Conservation (phyloP, 2,329 filamentous ascomycete genomes). For the Aspergillus latus region DNA sequence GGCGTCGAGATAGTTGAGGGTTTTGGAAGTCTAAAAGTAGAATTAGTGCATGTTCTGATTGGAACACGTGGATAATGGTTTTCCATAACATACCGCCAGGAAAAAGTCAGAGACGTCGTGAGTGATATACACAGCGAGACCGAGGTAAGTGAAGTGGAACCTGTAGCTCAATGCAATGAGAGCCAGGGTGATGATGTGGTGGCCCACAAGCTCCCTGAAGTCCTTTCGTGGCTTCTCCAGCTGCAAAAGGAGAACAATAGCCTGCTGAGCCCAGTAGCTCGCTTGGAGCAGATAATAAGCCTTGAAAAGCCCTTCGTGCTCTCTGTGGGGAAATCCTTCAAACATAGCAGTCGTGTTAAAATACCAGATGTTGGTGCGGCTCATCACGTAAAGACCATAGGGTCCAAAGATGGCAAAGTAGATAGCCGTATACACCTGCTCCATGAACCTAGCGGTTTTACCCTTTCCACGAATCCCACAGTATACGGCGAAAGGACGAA, state of each 20-base stretch:
- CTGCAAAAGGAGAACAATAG: conserved; percentile 79
- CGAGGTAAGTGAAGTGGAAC: conserved; percentile 97
- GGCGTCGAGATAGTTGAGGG: conserved; percentile 84
- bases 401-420: conserved; percentile 85
- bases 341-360: conserved; percentile 93
- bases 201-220: conserved; percentile 87
- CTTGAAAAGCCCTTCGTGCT: conserved; percentile 80
- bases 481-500: conserved; percentile 71
- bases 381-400: conserved; percentile 87
- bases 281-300: conserved; percentile 95
- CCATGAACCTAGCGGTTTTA: conserved; percentile 92
- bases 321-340: conserved; percentile 78
- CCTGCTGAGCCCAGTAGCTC: conserved; percentile 94
- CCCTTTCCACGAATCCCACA: conserved; percentile 68
- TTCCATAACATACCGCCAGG: conserved; percentile 65
- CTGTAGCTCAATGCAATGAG: conserved; percentile 86
- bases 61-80: not conserved
- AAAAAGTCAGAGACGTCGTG: conserved; percentile 96
- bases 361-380: conserved; percentile 87
- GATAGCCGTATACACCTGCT: conserved; percentile 89
- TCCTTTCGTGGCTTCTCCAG: conserved; percentile 94
- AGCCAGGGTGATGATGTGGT: conserved; percentile 84
- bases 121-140: conserved; percentile 87
- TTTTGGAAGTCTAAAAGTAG: conserved; percentile 71
- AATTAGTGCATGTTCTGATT: not conserved